Evolutionary conservation across 1,284 basidiomycete genomes (phyloP).

Genomic region (Fistulinella cinereoalba): DNA sequence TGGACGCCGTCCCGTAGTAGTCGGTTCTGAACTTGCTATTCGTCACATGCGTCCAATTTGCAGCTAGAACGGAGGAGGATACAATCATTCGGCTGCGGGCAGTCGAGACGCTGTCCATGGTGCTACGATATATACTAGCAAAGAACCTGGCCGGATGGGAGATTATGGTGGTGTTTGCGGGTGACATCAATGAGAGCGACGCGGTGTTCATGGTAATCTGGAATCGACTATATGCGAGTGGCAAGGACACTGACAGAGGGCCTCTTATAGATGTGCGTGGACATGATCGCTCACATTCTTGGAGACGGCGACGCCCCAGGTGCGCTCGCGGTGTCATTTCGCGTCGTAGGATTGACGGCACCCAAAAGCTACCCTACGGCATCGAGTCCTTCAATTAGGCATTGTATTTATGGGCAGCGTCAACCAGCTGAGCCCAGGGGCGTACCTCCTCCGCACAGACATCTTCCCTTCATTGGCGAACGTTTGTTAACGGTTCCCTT

Average conservation of each 20-base stretch:
- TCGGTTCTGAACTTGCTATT: constrained; percentile 49
- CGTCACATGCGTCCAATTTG: constrained; percentile 39
- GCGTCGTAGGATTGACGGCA: constrained; percentile 1
- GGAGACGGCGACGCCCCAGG: constrained; percentile 44
- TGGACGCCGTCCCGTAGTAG: constrained; percentile 41
- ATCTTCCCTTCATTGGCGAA: constrained; percentile 52
- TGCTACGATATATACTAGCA: constrained; percentile 46
- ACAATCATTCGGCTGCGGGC: constrained; percentile 37
- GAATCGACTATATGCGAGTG: background rate
- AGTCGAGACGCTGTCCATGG: constrained; percentile 46
- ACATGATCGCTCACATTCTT: constrained; percentile 44
- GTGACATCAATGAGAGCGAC: constrained; percentile 56
- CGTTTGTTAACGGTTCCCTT: constrained; percentile 35
- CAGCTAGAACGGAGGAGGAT: constrained; percentile 32
- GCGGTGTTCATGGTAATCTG: constrained; percentile 50
- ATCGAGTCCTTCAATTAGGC: constrained; percentile 53
- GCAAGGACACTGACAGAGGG: background rate
- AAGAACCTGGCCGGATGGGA: constrained; percentile 66
- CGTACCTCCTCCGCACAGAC: constrained; percentile 61
- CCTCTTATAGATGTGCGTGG: constrained; percentile 43
- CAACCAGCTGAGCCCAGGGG: constrained; percentile 61
- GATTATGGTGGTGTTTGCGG: constrained; percentile 64
- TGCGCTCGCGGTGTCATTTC: constrained; percentile 23
- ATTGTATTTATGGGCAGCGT: constrained; percentile 56
- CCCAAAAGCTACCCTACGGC: constrained; percentile 45